phyloP scores from a whole-genome alignment of 257 asterid genomes.

The Ehretia macrophylla region DNA sequence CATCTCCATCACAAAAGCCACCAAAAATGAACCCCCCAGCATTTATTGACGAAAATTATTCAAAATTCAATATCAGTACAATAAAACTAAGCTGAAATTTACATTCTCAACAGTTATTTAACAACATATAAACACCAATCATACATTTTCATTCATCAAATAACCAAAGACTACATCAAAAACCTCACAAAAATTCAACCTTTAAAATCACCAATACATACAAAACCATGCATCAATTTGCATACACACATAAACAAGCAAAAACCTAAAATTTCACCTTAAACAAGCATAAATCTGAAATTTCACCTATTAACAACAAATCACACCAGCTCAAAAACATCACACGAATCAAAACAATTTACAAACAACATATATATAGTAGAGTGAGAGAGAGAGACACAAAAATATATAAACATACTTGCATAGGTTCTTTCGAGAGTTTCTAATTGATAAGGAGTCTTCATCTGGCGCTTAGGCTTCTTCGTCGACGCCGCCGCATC shows the following conservation, averaged over 20 bases:
- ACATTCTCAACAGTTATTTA: no score
- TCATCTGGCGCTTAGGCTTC: conserved; percentile 99
- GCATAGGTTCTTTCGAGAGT: conserved; percentile 78
- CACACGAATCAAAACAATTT: conserved; percentile 8
- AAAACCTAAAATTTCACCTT: neutral
- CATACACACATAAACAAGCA: neutral
- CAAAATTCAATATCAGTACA: no score
- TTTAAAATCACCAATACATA: neutral
- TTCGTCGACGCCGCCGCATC: conserved; percentile 39
- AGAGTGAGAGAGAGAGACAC: neutral
- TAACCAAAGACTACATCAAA: conserved; percentile 5
- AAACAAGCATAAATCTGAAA: neutral
- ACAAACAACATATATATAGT: neutral
- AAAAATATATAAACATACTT: conserved; percentile 35
- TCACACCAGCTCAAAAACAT: neutral
- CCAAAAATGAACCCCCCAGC: no score
- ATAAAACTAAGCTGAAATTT: no score
- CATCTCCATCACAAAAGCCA: no score
- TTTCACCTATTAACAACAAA: conserved; percentile 1
- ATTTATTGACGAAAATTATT: no score
- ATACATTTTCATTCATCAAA: neutral
- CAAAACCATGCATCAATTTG: neutral
- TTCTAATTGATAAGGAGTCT: conserved; percentile 95
- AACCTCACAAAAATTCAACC: neutral
- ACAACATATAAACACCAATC: no score